Conservation (phyloP, 2,329 filamentous ascomycete genomes). For the Aspergillus terreus region DNA sequence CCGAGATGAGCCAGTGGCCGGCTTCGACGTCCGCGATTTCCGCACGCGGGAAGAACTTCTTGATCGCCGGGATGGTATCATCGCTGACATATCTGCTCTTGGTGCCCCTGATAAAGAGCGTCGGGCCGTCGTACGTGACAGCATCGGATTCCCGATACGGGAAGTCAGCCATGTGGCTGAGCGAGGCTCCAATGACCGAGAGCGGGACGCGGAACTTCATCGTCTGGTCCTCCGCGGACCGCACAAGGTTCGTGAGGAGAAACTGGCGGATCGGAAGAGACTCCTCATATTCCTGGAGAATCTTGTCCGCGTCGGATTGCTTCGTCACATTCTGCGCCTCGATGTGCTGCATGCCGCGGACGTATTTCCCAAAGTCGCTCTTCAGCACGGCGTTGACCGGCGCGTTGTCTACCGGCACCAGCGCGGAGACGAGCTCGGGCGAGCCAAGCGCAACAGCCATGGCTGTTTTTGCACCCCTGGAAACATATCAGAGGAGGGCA, state of each 20-base stretch:
- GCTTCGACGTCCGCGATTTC: constrained; percentile 39
- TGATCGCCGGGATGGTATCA: constrained; percentile 37
- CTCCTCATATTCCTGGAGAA: constrained; percentile 71
- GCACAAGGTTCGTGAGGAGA: constrained; percentile 78
- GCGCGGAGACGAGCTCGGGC: constrained; percentile 62
- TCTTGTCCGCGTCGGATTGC: constrained; percentile 74
- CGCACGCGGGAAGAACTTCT: constrained; percentile 40
- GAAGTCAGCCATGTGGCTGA: constrained; percentile 82
- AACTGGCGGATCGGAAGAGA: constrained; percentile 81
- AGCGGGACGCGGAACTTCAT: constrained; percentile 79
- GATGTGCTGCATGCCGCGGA: constrained; percentile 79
- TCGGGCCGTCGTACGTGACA: constrained; percentile 68
- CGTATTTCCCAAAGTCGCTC: constrained; percentile 73
- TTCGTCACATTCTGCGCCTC: constrained; percentile 64
- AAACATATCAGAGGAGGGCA: not conserved
- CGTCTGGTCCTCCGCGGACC: constrained; percentile 48
- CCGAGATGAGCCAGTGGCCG: constrained; percentile 45
- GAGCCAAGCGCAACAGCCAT: constrained; percentile 78
- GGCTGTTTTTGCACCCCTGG: constrained; percentile 82
- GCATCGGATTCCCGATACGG: constrained; percentile 73
- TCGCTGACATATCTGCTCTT: constrained; percentile 39
- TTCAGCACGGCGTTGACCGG: constrained; percentile 75
- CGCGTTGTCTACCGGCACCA: constrained; percentile 88
- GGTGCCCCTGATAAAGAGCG: constrained; percentile 64
- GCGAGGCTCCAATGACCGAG: constrained; percentile 60